A percentile compares a stretch with the other conserved stretches of the same genome.
Evolutionary conservation across 2,329 filamentous ascomycete genomes (phyloP).

Genomic region (Metarhizium anisopliae): DNA sequence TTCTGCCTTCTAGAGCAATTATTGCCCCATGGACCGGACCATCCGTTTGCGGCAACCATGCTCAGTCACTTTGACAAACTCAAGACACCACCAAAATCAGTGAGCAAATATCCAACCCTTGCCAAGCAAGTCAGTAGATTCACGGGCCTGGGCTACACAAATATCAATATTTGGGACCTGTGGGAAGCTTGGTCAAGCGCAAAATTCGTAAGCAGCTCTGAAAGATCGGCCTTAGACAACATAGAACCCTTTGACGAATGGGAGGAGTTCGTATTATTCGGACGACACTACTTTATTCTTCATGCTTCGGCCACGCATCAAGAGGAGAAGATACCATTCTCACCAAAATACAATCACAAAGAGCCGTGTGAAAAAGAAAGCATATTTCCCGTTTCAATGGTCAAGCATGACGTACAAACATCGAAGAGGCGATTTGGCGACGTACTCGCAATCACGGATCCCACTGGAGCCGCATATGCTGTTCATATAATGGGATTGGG

Average conservation of each 20-base stretch:
- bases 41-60: constrained; percentile 86
- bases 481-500: constrained; percentile 36
- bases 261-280: constrained; percentile 87
- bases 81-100: constrained; percentile 66
- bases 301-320: constrained; percentile 34
- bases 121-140: constrained; percentile 64
- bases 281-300: constrained; percentile 75
- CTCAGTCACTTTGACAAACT: constrained; percentile 74
- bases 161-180: constrained; percentile 55
- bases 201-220: constrained; percentile 49
- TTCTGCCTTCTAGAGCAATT: constrained; percentile 87
- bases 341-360: neutral
- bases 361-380: no score
- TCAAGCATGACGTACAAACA: constrained; percentile 7
- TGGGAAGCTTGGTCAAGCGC: constrained; percentile 77
- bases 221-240: constrained; percentile 54
- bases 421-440: constrained; percentile 52
- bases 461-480: constrained; percentile 33
- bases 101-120: constrained; percentile 59
- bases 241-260: constrained; percentile 89
- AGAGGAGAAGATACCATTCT: neutral
- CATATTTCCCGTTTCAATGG: constrained; percentile 7
- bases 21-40: constrained; percentile 64
- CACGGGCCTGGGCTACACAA: constrained; percentile 54
- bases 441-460: constrained; percentile 30